Evolutionary conservation across 352 stramenopile genomes (phyloP).

Genomic region (Aphanomyces astaci): DNA sequence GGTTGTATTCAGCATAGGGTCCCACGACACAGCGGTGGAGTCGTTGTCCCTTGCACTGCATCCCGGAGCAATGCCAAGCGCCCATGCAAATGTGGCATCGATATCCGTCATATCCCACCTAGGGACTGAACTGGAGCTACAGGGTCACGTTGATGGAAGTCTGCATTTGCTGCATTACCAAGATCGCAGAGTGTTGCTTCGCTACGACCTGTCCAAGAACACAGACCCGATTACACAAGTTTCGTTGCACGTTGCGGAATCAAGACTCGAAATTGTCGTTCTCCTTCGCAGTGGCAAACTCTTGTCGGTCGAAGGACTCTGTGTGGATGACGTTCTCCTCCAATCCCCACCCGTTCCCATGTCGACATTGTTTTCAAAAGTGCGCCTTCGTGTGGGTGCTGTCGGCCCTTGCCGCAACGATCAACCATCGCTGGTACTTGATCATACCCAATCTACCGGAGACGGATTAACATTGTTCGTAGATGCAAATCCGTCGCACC

Average conservation of each 20-base stretch:
- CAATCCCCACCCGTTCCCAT: neutral
- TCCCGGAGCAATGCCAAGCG: neutral
- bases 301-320: conserved; percentile 12
- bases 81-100: neutral
- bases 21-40: neutral
- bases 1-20: neutral
- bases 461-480: neutral
- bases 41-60: neutral
- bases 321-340: neutral
- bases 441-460: neutral
- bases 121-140: conserved; percentile 1
- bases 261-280: conserved; percentile 8
- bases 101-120: neutral
- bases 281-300: conserved; percentile 15
- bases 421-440: neutral
- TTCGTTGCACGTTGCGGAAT: neutral
- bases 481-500: conserved; percentile 15
- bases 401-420: neutral
- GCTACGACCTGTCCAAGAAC: conserved; percentile 1
- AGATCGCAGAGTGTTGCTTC: neutral
- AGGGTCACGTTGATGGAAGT: conserved; percentile 1
- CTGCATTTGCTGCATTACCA: conserved; percentile 7
- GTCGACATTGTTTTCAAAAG: neutral
- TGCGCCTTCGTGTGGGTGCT: neutral
- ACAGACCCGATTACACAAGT: conserved; percentile 12